Conservation (phyloP, 2,329 filamentous ascomycete genomes). For the Beauveria scarabaeidicola region DNA sequence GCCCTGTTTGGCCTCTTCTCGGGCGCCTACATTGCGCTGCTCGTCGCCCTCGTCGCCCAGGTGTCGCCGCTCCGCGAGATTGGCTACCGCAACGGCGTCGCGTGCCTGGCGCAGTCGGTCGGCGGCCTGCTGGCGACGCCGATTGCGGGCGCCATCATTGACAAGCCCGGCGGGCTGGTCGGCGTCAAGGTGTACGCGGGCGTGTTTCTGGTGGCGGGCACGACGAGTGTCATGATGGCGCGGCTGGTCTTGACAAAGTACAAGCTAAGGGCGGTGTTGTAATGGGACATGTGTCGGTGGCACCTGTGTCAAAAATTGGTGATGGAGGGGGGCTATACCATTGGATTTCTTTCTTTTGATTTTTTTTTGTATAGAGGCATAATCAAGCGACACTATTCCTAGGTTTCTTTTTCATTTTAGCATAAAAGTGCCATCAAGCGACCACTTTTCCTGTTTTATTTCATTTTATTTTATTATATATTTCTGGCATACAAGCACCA, state of each 20-base stretch:
- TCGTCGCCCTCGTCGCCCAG: slow-evolving; percentile 26
- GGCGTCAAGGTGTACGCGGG: slow-evolving; percentile 16
- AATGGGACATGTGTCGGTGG: not conserved
- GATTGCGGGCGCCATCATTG: slow-evolving; percentile 17
- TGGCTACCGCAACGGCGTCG: slow-evolving; percentile 42
- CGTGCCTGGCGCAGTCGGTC: slow-evolving; percentile 13
- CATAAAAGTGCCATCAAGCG: too few species aligned
- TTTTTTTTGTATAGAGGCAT: not conserved
- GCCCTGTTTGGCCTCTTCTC: slow-evolving; percentile 23
- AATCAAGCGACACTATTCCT: not conserved
- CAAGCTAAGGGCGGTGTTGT: slow-evolving; percentile 13
- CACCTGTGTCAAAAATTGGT: too few species aligned
- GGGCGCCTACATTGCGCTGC: slow-evolving; percentile 21
- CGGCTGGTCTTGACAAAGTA: slow-evolving; percentile 13
- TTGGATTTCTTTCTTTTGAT: not conserved
- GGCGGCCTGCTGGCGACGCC: slow-evolving; percentile 15
- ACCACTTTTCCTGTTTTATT: too few species aligned
- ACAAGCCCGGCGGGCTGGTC: slow-evolving; percentile 11
- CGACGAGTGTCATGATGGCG: slow-evolving; percentile 13
- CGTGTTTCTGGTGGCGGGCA: slow-evolving; percentile 14
- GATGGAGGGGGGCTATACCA: too few species aligned
- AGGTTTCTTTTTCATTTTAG: not conserved
- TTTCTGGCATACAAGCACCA: not conserved
- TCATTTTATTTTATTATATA: too few species aligned
- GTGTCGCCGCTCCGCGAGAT: slow-evolving; percentile 46